Evolutionary conservation across 2,329 filamentous ascomycete species (phyloP), one percentile per base, ranked within the genome.

Genomic region (Arthrobotrys entomopaga): DNA sequence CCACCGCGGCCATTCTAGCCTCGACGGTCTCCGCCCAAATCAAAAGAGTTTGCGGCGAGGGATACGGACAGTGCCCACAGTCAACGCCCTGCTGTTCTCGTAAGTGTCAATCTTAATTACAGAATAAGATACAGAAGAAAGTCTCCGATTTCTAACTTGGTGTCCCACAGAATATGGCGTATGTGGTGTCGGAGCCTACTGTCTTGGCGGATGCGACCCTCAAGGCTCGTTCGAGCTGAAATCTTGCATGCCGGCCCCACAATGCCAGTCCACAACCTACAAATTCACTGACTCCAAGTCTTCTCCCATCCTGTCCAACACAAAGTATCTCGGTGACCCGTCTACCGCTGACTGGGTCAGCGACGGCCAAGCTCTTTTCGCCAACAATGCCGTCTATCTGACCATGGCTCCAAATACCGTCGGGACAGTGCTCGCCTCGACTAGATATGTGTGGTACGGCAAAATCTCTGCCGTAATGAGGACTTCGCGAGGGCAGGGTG

Each of bases 381-480:
- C 89, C 82, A 84, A 91, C 69, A 87, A 89, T 80, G 87, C 88
- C 76, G 84, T 95, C 1, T 84, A 97, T 59, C 84, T 99, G 80
- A 98, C 94, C 77, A 97, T 99, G 94, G 88, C 91, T 48, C 87
- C 90, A 77, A 86, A 90, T 78, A 93, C 91, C 38, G 90, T 92
- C 46, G 95, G 95, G 65, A 97, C 95, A 8, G 87, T 99, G 52
- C 83, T 99, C 65, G 91, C 93, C 22, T 89, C 87, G 77, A 94
- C 92, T 69, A 86, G 88, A 77, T 98, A 97, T 83, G 89, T 99
- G 83, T 98, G 95, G 95, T 99, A 98, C 82, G 95, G 95, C 80
- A 97, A 91, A 82, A 89, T 97, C 79, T 91, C 90, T 81, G 92
- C 92, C 64, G 91, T 84, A 66, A 85, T 98, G 82, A 95, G 92